Percentiles rank a stretch among this genome's conserved stretches.
Evolutionary conservation across 2,329 filamentous ascomycete genomes (phyloP).

Genomic region (Bipolaris zeicola): DNA sequence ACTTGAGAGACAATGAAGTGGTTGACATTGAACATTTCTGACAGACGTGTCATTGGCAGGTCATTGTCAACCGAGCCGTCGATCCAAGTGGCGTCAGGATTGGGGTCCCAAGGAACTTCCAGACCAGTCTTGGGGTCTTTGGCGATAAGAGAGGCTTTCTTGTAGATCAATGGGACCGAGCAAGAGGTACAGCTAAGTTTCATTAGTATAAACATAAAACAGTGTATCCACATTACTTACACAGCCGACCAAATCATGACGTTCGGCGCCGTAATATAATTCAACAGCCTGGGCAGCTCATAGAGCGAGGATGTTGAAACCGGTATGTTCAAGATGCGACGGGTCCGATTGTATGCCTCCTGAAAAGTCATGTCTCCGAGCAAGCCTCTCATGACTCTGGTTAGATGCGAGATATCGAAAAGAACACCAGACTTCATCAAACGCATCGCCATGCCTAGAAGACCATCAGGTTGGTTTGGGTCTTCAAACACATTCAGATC

Average conservation of each 20-base stretch:
- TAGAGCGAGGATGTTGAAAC: constrained; percentile 88
- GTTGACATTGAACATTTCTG: constrained; percentile 97
- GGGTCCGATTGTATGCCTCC: constrained; percentile 93
- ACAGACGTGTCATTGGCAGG: constrained; percentile 84
- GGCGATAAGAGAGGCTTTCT: constrained; percentile 75
- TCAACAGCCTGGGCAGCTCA: constrained; percentile 83
- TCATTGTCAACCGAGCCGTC: constrained; percentile 96
- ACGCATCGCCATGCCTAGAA: constrained; percentile 71
- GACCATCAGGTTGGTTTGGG: constrained; percentile 62
- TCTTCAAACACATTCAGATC: constrained; percentile 81
- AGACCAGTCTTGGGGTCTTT: constrained; percentile 83
- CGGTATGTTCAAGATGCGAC: constrained; percentile 89
- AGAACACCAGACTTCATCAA: constrained; percentile 82
- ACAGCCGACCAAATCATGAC: constrained; percentile 97
- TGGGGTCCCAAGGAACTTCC: constrained; percentile 82
- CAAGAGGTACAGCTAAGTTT: constrained; percentile 76
- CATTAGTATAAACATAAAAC: constrained; percentile 15
- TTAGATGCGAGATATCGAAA: constrained; percentile 83
- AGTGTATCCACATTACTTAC: constrained; percentile 46
- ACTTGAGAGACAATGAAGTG: constrained; percentile 98
- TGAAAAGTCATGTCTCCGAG: constrained; percentile 92
- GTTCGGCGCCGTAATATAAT: constrained; percentile 91
- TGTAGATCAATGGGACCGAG: constrained; percentile 87
- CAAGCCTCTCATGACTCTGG: constrained; percentile 77
- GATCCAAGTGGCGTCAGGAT: constrained; percentile 79